phyloP scores from a whole-genome alignment of 2,329 filamentous ascomycete genomes.

The Blastomyces percursus region DNA sequence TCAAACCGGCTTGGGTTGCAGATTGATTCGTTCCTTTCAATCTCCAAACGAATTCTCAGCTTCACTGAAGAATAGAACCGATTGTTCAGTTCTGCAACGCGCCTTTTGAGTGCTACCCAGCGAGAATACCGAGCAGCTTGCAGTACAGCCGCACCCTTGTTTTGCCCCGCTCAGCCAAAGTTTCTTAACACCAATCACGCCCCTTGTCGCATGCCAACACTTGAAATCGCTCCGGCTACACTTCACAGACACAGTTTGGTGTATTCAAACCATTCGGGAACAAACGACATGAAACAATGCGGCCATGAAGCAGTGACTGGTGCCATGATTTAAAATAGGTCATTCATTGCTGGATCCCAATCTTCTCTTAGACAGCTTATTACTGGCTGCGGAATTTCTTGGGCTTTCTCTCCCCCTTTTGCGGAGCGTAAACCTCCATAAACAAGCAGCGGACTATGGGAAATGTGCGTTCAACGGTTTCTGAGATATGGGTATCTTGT shows the following conservation, averaged over 20 bases:
- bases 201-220: neutral
- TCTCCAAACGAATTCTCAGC: neutral
- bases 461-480: neutral
- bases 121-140: neutral
- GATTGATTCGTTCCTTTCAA: too few relatives aligned
- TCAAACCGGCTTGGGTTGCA: neutral
- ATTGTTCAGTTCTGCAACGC: neutral
- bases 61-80: neutral
- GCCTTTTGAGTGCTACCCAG: neutral
- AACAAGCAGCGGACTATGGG: too few relatives aligned
- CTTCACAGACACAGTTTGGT: neutral
- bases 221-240: neutral
- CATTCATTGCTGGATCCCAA: neutral
- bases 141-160: neutral
- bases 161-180: neutral
- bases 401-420: neutral
- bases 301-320: neutral
- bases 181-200: neutral
- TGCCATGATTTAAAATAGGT: neutral
- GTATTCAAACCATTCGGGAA: neutral
- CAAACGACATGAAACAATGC: neutral
- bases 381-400: neutral
- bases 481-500: neutral
- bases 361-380: too few relatives aligned
- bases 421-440: neutral